These are phyloP conservation scores for Plasmodium sp. DNA, from an alignment of 169 alveolate genomes.

Conservation along the genomic window DNA sequence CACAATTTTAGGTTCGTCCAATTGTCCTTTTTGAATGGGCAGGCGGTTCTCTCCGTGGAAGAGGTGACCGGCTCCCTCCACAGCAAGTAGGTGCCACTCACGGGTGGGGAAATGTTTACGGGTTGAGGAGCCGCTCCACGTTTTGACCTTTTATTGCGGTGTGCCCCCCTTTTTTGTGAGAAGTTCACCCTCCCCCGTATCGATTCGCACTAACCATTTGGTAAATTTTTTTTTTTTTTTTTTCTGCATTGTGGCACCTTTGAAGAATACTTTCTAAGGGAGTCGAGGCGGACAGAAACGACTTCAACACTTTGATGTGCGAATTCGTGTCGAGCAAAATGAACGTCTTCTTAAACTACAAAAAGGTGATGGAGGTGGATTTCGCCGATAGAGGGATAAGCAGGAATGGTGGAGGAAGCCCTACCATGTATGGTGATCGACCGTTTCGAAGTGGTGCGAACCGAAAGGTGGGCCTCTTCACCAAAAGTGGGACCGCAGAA, in stretches of 20 bases:
- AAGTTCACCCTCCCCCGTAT: background rate
- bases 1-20: constrained; percentile 47
- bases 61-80: background rate
- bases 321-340: constrained; percentile 19
- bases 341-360: constrained; percentile 47
- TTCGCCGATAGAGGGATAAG: background rate
- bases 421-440: background rate
- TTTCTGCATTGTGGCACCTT: background rate
- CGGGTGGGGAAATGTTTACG: background rate
- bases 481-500: constrained; percentile 34
- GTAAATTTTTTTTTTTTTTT: background rate
- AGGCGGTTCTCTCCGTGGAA: constrained; percentile 3
- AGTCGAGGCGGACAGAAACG: background rate
- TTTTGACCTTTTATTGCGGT: background rate
- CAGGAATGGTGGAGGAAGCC: background rate
- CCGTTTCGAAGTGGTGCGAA: background rate
- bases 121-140: background rate
- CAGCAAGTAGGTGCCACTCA: constrained; percentile 17
- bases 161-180: background rate
- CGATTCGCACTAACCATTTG: background rate
- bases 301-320: constrained; percentile 21
- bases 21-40: constrained; percentile 10
- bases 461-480: constrained; percentile 27
- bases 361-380: constrained; percentile 33
- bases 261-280: constrained; percentile 36